Evolutionary conservation across 106 monocot species (phyloP).

Genomic region (Dendrobium catenatum): DNA sequence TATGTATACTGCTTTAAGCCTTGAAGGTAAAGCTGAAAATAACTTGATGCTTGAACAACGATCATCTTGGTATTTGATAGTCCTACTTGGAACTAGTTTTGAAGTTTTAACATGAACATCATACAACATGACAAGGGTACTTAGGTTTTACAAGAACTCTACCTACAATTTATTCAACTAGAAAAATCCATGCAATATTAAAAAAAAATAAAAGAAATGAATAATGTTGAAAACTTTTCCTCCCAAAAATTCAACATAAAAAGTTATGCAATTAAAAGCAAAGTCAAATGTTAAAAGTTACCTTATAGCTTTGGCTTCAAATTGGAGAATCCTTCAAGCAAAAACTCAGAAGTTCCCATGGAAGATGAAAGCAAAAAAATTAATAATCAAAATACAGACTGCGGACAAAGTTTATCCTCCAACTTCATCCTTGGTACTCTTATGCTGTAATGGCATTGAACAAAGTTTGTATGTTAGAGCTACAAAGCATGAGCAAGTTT

Average conservation of each 20-base stretch:
- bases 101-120: background rate
- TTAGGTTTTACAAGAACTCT: background rate
- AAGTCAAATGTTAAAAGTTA: background rate
- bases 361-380: slow-evolving; percentile 3
- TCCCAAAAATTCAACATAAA: background rate
- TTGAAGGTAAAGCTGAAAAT: background rate
- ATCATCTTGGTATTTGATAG: background rate
- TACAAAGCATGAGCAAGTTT: background rate
- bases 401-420: slow-evolving; percentile 39
- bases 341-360: slow-evolving; percentile 1
- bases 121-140: background rate
- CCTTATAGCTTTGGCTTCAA: background rate
- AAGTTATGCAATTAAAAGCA: background rate
- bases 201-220: background rate
- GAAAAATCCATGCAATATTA: background rate
- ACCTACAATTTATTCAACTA: background rate
- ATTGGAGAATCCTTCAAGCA: background rate
- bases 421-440: slow-evolving; percentile 45
- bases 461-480: background rate
- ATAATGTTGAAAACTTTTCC: background rate
- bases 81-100: background rate
- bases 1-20: background rate
- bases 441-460: slow-evolving; percentile 37
- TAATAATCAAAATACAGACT: background rate
- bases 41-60: background rate